A percentile compares a stretch with the other conserved stretches of the same genome.
Conservation (phyloP, 2,329 filamentous ascomycete genomes). For the Raffaelea ambrosiae region DNA sequence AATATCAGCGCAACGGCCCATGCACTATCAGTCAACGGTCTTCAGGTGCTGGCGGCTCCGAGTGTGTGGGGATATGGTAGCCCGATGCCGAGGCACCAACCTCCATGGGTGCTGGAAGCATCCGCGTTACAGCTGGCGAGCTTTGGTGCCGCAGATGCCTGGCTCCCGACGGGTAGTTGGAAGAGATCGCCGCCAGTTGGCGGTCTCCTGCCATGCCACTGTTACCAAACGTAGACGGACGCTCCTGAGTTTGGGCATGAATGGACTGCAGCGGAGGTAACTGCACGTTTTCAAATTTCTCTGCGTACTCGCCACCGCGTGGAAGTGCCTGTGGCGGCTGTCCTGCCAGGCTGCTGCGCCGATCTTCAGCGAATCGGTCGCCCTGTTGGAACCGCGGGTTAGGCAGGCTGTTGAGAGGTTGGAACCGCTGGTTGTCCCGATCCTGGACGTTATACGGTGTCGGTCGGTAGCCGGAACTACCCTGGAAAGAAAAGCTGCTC, state of each 20-base stretch:
- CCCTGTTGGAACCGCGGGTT: not conserved
- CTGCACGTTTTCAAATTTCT: conserved; percentile 8
- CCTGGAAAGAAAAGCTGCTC: too few relatives aligned
- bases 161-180: not conserved
- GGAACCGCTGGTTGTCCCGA: not conserved
- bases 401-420: not conserved
- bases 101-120: conserved; percentile 1
- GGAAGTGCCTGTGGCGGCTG: not conserved
- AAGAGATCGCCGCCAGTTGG: not conserved
- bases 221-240: not conserved
- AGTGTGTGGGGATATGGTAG: too few relatives aligned
- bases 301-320: not conserved
- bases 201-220: not conserved
- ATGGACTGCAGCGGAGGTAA: conserved; percentile 8
- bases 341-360: not conserved
- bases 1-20: too few relatives aligned
- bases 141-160: conserved; percentile 8
- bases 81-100: not conserved
- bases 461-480: too few relatives aligned
- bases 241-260: too few relatives aligned
- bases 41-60: too few relatives aligned
- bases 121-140: conserved; percentile 7
- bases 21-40: too few relatives aligned
- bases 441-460: too few relatives aligned
- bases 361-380: not conserved